Conservation (phyloP, 129 eudicot genomes). For the Saposhnikovia divaricata region DNA sequence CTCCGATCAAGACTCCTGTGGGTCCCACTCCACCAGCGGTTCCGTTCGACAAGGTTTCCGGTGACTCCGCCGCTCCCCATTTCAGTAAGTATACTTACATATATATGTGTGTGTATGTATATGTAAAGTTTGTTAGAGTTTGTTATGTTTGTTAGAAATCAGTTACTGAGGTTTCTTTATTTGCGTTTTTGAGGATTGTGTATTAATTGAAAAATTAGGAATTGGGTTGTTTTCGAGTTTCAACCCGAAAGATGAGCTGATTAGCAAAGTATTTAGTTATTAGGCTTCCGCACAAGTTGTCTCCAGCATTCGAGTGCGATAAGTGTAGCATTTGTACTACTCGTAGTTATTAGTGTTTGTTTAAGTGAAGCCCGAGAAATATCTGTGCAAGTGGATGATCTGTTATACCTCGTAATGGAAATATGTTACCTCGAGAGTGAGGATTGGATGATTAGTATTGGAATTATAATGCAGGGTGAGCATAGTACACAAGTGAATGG, state of each 20-base stretch:
- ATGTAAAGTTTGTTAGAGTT: not conserved
- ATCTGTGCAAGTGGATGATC: not conserved
- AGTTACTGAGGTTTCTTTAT: not conserved
- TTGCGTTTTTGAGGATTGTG: too few relatives aligned
- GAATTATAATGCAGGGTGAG: not conserved
- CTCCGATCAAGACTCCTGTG: constrained; percentile 41
- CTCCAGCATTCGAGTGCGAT: not conserved
- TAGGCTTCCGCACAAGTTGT: not conserved
- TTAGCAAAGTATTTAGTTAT: not conserved
- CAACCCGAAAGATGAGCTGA: not conserved
- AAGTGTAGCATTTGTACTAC: not conserved
- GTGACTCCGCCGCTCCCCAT: constrained; percentile 15
- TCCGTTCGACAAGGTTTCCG: constrained; percentile 24
- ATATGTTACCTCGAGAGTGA: not conserved
- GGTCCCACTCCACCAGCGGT: constrained; percentile 33
- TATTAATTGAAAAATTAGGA: too few relatives aligned
- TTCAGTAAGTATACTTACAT: constrained; percentile 19
- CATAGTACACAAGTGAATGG: not conserved
- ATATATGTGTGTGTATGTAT: not conserved
- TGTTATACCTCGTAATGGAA: not conserved
- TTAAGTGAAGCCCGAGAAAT: not conserved
- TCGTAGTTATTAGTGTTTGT: not conserved
- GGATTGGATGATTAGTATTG: not conserved
- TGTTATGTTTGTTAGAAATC: not conserved
- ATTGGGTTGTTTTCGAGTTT: not conserved